phyloP scores from a whole-genome alignment of 441 rosid species.

The Populus hybrid region DNA sequence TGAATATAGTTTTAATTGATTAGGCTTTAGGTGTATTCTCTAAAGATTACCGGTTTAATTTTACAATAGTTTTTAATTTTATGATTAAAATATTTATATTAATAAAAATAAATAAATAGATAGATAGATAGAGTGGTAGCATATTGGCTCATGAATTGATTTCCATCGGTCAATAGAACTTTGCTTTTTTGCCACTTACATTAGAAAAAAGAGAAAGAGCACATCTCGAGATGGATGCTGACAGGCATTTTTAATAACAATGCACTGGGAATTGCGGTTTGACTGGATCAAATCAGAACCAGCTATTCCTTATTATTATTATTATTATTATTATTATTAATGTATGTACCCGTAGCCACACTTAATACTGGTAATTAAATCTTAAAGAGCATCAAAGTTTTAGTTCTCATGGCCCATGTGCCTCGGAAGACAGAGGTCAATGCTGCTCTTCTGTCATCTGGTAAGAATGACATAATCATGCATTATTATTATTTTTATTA shows the following conservation, averaged over 20 bases:
- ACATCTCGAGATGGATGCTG: constrained; percentile 25
- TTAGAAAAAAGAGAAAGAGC: not conserved
- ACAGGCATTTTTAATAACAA: not conserved
- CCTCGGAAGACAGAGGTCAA: not conserved
- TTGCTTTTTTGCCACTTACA: not conserved
- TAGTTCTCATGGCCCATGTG: constrained; percentile 18
- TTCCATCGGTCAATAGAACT: not conserved
- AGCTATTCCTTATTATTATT: not conserved
- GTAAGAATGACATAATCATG: not conserved
- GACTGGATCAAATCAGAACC: constrained; percentile 16
- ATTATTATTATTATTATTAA: too few species aligned
- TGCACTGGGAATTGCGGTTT: constrained; percentile 29
- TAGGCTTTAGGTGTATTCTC: too few species aligned
- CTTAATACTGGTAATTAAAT: too few species aligned
- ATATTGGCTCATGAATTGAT: not conserved
- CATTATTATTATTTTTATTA: too few species aligned
- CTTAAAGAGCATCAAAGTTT: not conserved
- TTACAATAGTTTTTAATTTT: too few species aligned
- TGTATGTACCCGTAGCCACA: too few species aligned
- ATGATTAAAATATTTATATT: too few species aligned
- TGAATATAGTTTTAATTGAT: too few species aligned
- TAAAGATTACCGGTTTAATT: too few species aligned
- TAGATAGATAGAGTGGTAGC: not conserved
- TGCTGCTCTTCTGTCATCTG: not conserved
- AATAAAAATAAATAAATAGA: too few species aligned